A percentile compares a stretch with the other conserved stretches of the same genome.
Evolutionary conservation across 2,329 filamentous ascomycete genomes (phyloP).

Genomic region (Pezicula carpinea): DNA sequence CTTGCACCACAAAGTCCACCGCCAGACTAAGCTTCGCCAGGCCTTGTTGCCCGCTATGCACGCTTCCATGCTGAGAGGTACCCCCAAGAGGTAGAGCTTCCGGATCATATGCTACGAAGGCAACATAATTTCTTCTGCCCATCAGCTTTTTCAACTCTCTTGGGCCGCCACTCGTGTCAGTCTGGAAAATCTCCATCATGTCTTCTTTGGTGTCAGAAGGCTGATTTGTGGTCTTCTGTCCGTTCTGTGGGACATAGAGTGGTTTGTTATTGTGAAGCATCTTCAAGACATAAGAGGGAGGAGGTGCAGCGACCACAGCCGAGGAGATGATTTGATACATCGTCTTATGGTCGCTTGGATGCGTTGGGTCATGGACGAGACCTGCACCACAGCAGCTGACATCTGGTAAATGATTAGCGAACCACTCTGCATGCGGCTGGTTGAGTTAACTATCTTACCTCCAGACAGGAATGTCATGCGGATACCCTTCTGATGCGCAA

Average conservation of each 20-base stretch:
- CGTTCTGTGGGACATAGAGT: constrained; percentile 87
- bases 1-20: constrained; percentile 95
- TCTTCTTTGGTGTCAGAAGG: constrained; percentile 95
- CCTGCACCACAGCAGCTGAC: constrained; percentile 91
- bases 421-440: not conserved
- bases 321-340: constrained; percentile 99
- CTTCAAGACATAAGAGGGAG: constrained; percentile 80
- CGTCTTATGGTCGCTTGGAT: constrained; percentile 92
- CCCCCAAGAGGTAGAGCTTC: constrained; percentile 45
- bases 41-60: constrained; percentile 36
- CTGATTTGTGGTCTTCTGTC: constrained; percentile 69
- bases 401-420: constrained; percentile 38
- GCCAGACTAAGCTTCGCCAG: constrained; percentile 75
- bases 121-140: constrained; percentile 87
- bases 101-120: constrained; percentile 90
- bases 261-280: constrained; percentile 93
- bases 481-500: constrained; percentile 89
- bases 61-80: constrained; percentile 23
- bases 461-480: constrained; percentile 97
- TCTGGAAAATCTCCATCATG: constrained; percentile 99
- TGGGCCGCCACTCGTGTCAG: constrained; percentile 77
- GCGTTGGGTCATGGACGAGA: constrained; percentile 86
- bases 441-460: constrained; percentile 41
- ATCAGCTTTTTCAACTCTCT: constrained; percentile 89
- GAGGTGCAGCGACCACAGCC: constrained; percentile 85